phyloP scores from a whole-genome alignment of 2,329 filamentous ascomycete species.

The Aspergillus sp. region DNA sequence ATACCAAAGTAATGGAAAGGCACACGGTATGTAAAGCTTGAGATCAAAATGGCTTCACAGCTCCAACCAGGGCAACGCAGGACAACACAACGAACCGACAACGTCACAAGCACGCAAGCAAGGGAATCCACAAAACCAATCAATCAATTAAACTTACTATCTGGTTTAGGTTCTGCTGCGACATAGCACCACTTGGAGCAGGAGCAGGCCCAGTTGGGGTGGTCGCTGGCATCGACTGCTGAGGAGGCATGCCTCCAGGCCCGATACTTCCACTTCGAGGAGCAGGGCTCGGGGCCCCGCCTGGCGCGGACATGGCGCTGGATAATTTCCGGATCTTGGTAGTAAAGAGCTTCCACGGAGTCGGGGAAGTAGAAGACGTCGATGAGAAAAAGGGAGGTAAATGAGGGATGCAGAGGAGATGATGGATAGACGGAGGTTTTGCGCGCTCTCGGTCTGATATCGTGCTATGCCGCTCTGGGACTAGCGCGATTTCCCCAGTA shows the following conservation, averaged over 20 bases:
- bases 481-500: conserved; percentile 2
- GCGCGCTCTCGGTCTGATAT: conserved; percentile 18
- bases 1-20: no score
- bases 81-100: neutral
- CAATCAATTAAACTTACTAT: conserved; percentile 59
- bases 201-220: conserved; percentile 34
- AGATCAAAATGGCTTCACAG: neutral
- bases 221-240: conserved; percentile 41
- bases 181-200: conserved; percentile 45
- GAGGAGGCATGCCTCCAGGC: conserved; percentile 40
- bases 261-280: conserved; percentile 43
- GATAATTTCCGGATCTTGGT: neutral
- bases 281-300: conserved; percentile 41
- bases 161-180: conserved; percentile 86
- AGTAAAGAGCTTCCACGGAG: neutral
- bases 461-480: conserved; percentile 1
- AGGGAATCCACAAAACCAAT: conserved; percentile 4
- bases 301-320: conserved; percentile 37
- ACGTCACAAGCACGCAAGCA: neutral
- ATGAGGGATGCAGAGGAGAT: neutral
- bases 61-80: neutral
- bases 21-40: no score
- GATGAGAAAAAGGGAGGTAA: neutral
- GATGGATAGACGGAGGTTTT: conserved; percentile 3
- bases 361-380: neutral